A percentile compares a stretch with the other conserved stretches of the same genome.
Evolutionary conservation across 768 basidiomycete genomes (phyloP).

Genomic region (Galerina sulciceps): DNA sequence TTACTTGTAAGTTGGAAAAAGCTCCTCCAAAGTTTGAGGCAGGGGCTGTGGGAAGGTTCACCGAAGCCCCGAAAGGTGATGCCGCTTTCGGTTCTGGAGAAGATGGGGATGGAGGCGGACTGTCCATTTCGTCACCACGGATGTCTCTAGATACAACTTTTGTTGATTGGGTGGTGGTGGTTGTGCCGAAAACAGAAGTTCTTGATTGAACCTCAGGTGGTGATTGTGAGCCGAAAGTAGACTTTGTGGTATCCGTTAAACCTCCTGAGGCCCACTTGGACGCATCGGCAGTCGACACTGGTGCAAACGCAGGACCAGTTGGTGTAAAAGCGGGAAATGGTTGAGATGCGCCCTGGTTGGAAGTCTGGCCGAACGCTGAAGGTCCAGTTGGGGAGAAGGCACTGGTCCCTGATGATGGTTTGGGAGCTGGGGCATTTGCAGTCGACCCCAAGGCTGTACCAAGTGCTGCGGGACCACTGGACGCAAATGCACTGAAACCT

Average conservation of each 20-base stretch:
- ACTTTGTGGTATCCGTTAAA: no score
- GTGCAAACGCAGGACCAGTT: neutral
- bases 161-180: neutral
- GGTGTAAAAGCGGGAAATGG: neutral
- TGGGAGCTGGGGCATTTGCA: constrained; percentile 6
- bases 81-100: constrained; percentile 27
- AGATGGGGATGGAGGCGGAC: constrained; percentile 23
- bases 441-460: constrained; percentile 21
- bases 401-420: neutral
- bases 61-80: constrained; percentile 3
- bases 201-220: constrained; percentile 3
- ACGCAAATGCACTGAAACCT: constrained; percentile 33
- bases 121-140: neutral
- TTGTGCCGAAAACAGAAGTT: constrained; percentile 23
- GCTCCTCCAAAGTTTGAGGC: constrained; percentile 23
- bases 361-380: neutral
- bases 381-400: neutral
- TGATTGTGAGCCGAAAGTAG: no score
- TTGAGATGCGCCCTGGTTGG: neutral
- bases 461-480: constrained; percentile 11
- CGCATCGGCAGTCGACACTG: neutral
- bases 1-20: constrained; percentile 34
- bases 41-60: constrained; percentile 8
- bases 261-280: no score
- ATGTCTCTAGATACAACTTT: neutral